A percentile compares a stretch with the other conserved stretches of the same genome.
Conservation (phyloP, 192 early-diverging fungal genomes). For the Geranomyces variabilis region DNA sequence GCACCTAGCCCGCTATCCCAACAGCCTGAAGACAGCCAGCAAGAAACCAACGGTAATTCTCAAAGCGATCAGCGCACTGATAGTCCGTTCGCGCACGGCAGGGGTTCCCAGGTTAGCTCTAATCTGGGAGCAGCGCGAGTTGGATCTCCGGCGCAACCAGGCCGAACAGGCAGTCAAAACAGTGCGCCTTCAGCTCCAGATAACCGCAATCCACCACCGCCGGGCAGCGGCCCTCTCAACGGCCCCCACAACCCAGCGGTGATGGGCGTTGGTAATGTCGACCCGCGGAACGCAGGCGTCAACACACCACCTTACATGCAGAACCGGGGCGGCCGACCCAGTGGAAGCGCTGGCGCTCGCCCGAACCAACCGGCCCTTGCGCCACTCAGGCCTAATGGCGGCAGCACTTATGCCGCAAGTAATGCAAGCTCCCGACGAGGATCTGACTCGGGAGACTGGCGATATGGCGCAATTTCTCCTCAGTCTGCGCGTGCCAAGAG, state of each 20-base stretch:
- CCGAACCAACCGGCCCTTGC: background rate
- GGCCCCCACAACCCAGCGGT: background rate
- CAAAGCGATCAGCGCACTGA: background rate
- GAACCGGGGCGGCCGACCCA: background rate
- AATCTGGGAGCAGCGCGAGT: too few species aligned
- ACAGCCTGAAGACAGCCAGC: too few species aligned
- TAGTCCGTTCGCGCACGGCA: too few species aligned
- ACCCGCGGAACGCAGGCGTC: background rate
- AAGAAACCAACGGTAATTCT: background rate
- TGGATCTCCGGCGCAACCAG: too few species aligned
- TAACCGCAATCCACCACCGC: background rate
- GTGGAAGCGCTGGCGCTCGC: background rate
- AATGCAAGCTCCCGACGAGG: background rate
- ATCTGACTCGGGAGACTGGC: conserved; percentile 8
- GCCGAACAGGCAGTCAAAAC: background rate
- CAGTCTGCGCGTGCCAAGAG: background rate
- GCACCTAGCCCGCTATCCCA: too few species aligned
- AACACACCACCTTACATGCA: background rate
- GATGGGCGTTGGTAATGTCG: background rate
- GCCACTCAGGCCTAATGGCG: background rate
- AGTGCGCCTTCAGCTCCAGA: background rate
- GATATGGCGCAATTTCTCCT: conserved; percentile 1
- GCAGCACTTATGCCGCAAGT: too few species aligned
- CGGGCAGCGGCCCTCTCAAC: background rate
- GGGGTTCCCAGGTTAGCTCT: too few species aligned